Evolutionary conservation across 2,329 filamentous ascomycete genomes (phyloP), one percentile per base, ranked within the genome.

Genomic region (Neoarthrinium moseri): DNA sequence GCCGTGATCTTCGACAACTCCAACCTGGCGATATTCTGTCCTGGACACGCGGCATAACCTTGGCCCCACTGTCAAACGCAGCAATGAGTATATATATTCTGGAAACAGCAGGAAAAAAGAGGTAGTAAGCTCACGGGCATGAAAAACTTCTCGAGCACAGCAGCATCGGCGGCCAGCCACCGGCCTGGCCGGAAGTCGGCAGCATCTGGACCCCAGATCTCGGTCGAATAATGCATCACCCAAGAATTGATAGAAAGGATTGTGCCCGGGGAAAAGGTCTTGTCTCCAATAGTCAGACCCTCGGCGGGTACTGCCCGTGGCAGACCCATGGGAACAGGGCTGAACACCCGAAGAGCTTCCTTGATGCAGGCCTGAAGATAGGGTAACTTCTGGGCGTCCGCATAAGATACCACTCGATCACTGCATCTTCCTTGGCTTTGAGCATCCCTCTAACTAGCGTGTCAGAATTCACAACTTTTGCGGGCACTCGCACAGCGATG

Each of bases 281-380:
- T 46, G 20, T 50, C 59, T n/a, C 56, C 59, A 8, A 67, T 52
- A 4, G 41, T 50, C 10, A 60, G 27, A 2, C 62, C 63, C 4
- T 47, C 57, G n/a, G 45, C 23, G 4, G 55, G 49, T 2, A 55
- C 62, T 13, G 58, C 50, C 5, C 62, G 55, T 13, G 57, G 56
- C 26, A 65, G 49, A 4, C 57, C 54, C 47, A 62, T 56, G 1
- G 61, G 51, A 10, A 51, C 55, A 1, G 63, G 60, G 0, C 48
- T 47, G 39, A 61, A 58, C 26, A 66, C 45, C 8, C 63, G 51
- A 12, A 66, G 47, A 3, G 56, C 50, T 44, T 67, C 64, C 49
- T 64, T 61, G 46, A 67, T 60, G 42, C 62, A 65, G 15, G 64
- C 62, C 33, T 61, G 57, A 17, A 67, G 50, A 44, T 61, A 68